These are phyloP conservation scores for Moniliella sp. DNA, from an alignment of 1,284 basidiomycete species.

Conservation along the genomic window DNA sequence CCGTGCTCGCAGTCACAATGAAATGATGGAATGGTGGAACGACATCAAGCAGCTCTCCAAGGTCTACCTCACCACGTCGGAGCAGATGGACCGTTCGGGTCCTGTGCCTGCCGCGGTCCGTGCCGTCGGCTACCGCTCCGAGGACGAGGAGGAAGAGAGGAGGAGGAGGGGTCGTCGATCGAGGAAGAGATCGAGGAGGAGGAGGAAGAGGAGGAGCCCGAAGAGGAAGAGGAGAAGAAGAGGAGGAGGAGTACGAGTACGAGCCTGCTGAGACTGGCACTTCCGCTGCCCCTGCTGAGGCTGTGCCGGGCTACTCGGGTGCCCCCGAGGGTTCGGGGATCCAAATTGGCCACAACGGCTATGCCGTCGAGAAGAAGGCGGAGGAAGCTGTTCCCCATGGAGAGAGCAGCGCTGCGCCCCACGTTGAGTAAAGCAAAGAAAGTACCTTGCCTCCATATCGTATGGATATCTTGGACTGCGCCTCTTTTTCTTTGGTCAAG, in stretches of 20 bases:
- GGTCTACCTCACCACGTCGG: conserved; percentile 77
- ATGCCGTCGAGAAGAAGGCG: conserved; percentile 41
- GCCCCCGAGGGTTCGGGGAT: conserved; percentile 34
- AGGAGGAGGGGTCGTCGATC: conserved; percentile 52
- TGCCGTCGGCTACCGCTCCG: conserved; percentile 52
- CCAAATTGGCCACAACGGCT: conserved; percentile 48
- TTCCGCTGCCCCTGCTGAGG: conserved; percentile 13
- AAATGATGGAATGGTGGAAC: conserved; percentile 99
- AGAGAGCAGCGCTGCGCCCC: conserved; percentile 14
- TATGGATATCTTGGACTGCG: background rate
- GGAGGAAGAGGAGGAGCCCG: conserved; percentile 10
- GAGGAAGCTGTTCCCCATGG: conserved; percentile 10
- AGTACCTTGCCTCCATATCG: too few relatives aligned
- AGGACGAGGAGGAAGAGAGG: conserved; percentile 44
- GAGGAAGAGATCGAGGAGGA: conserved; percentile 43
- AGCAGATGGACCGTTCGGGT: conserved; percentile 76
- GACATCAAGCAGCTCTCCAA: conserved; percentile 89
- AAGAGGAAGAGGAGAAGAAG: conserved; percentile 3
- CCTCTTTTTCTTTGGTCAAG: background rate
- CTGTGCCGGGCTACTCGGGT: conserved; percentile 33
- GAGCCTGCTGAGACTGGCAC: conserved; percentile 17
- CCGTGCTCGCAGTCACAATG: conserved; percentile 67
- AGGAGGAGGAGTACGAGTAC: conserved; percentile 5
- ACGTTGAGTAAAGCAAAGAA: background rate
- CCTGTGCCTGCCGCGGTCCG: conserved; percentile 81